Percentiles rank a stretch among this genome's conserved stretches.
These are phyloP conservation scores for Monosporozyma unispora DNA, from an alignment of 805 yeast genomes.

Conservation along the genomic window DNA sequence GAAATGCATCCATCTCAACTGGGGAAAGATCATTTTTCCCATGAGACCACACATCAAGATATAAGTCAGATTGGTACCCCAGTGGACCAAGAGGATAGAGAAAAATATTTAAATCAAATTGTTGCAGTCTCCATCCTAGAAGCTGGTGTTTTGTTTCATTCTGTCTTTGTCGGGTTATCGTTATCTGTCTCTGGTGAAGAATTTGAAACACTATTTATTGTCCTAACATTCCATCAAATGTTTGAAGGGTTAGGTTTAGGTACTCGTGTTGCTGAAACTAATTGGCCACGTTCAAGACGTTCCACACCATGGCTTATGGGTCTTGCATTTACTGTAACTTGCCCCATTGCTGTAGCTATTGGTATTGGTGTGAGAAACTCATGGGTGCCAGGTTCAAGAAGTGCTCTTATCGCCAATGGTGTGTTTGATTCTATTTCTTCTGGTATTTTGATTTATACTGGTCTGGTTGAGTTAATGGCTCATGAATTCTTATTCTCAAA, in stretches of 20 bases:
- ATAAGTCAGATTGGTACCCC: constrained; percentile 8
- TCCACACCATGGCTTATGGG: constrained; percentile 40
- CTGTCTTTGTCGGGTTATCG: constrained; percentile 63
- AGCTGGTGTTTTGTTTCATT: constrained; percentile 67
- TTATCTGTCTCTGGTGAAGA: constrained; percentile 58
- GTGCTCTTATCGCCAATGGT: constrained; percentile 50
- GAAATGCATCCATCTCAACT: not conserved
- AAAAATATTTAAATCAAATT: constrained; percentile 48
- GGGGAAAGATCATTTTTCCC: constrained; percentile 7
- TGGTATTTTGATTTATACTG: constrained; percentile 64
- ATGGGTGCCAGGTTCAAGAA: constrained; percentile 46
- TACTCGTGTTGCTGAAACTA: constrained; percentile 51
- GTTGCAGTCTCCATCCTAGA: constrained; percentile 53
- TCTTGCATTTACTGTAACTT: constrained; percentile 45
- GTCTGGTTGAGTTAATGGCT: constrained; percentile 67
- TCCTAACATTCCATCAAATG: constrained; percentile 63
- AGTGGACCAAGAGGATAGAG: constrained; percentile 23
- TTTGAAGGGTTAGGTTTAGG: constrained; percentile 79
- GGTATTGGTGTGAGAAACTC: constrained; percentile 63
- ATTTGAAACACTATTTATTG: constrained; percentile 54
- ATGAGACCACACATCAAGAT: constrained; percentile 13
- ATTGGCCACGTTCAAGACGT: constrained; percentile 40
- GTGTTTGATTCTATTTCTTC: constrained; percentile 62
- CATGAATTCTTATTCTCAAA: constrained; percentile 58
- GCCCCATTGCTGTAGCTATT: constrained; percentile 63